phyloP scores from a whole-genome alignment of 164 flowering plant species.

The Chimonanthus salicifolius region DNA sequence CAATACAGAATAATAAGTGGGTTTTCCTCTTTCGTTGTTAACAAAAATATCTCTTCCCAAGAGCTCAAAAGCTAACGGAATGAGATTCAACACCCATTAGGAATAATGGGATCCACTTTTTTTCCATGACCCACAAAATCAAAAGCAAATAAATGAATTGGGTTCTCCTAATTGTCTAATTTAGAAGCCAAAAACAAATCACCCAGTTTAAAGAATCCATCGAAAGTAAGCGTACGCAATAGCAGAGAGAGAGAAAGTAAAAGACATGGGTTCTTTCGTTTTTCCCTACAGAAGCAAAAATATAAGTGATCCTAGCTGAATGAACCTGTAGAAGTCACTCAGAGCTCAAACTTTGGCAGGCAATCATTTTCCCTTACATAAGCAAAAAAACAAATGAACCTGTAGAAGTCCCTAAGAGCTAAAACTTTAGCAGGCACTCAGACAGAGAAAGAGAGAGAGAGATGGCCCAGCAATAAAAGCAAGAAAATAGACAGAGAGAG shows the following conservation, averaged over 20 bases:
- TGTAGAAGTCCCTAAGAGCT: too few species aligned
- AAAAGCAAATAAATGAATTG: neutral
- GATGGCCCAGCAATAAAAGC: constrained; percentile 5
- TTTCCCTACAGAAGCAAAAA: too few species aligned
- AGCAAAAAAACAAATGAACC: too few species aligned
- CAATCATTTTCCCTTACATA: too few species aligned
- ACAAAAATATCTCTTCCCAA: neutral
- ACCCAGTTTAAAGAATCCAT: neutral
- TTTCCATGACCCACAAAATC: constrained; percentile 1
- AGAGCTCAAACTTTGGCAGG: too few species aligned
- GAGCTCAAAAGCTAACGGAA: constrained; percentile 2
- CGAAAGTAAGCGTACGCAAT: neutral
- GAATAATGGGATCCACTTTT: neutral
- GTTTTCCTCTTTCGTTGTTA: constrained; percentile 1
- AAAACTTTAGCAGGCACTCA: neutral
- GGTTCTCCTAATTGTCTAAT: constrained; percentile 1
- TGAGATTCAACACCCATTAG: constrained; percentile 2
- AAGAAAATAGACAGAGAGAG: neutral
- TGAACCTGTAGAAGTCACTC: too few species aligned
- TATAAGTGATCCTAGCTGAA: too few species aligned
- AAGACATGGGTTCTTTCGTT: too few species aligned
- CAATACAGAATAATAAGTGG: neutral
- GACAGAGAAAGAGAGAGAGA: neutral
- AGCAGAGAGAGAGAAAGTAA: neutral
- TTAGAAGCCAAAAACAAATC: neutral